A percentile compares a stretch with the other conserved stretches of the same genome.
phyloP scores from a whole-genome alignment of 805 yeast species.

The Sugiyamaella marilandica region DNA sequence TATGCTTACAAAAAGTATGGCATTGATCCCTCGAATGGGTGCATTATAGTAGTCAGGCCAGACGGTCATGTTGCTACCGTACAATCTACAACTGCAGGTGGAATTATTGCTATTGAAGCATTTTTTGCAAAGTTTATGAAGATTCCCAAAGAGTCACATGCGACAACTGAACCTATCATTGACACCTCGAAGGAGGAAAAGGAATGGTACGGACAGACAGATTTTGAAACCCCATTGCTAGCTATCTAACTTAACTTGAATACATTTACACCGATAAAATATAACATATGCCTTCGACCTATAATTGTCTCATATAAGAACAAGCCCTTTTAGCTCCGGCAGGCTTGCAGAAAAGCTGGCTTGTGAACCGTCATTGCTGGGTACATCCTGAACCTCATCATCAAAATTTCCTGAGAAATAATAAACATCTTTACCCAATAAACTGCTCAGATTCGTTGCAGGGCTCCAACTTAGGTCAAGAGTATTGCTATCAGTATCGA shows the following conservation, averaged over 20 bases:
- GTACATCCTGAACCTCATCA: neutral
- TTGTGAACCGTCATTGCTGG: neutral
- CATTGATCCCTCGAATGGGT: conserved; percentile 27
- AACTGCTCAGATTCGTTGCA: neutral
- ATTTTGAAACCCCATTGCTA: conserved; percentile 7
- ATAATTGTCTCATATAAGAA: no score
- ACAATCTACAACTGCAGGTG: conserved; percentile 16
- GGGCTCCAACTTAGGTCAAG: neutral
- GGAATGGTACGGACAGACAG: conserved; percentile 13
- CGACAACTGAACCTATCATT: conserved; percentile 2
- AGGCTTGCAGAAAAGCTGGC: no score
- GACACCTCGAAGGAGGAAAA: conserved; percentile 1
- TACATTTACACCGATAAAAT: no score
- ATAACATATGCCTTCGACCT: no score
- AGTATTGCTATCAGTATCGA: neutral
- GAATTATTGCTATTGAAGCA: conserved; percentile 22
- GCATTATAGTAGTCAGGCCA: conserved; percentile 31
- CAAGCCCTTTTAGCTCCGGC: no score
- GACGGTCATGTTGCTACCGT: conserved; percentile 34
- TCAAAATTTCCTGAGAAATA: neutral
- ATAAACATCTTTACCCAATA: conserved; percentile 1
- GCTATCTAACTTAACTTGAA: conserved; percentile 6
- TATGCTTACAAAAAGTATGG: conserved; percentile 31
- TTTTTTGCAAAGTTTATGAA: conserved; percentile 22
- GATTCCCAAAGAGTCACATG: conserved; percentile 6